Evolutionary conservation across 2,329 filamentous ascomycete genomes (phyloP).

Genomic region (Sporothrix mexicana): DNA sequence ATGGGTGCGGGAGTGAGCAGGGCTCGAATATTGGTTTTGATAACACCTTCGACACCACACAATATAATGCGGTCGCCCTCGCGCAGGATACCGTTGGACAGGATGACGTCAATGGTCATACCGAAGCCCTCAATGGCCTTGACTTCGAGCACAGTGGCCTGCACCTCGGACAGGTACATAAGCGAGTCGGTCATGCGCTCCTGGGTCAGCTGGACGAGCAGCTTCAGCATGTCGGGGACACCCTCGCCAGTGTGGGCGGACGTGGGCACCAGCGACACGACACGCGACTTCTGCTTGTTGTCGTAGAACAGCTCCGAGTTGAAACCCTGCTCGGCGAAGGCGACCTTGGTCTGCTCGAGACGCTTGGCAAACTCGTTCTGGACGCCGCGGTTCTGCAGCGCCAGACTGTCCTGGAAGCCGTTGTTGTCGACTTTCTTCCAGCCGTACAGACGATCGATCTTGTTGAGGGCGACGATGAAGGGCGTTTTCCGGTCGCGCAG

Average conservation of each 20-base stretch:
- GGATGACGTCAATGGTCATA: conserved; percentile 96
- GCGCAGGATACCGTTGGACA: conserved; percentile 92
- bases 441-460: conserved; percentile 98
- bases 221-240: conserved; percentile 98
- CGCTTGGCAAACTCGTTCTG: conserved; percentile 94
- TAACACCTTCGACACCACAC: conserved; percentile 95
- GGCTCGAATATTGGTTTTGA: conserved; percentile 92
- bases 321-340: conserved; percentile 95
- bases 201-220: conserved; percentile 89
- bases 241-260: conserved; percentile 99
- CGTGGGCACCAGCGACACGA: conserved; percentile 94
- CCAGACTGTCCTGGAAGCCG: conserved; percentile 91
- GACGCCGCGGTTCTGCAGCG: conserved; percentile 87
- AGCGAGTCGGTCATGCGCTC: conserved; percentile 96
- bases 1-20: conserved; percentile 91
- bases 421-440: conserved; percentile 99
- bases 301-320: conserved; percentile 97
- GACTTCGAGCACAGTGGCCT: conserved; percentile 97
- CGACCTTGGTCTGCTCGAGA: conserved; percentile 87
- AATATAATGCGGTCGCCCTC: conserved; percentile 95
- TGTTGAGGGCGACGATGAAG: conserved; percentile 98
- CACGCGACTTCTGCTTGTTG: conserved; percentile 95
- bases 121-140: conserved; percentile 99
- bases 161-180: conserved; percentile 98
- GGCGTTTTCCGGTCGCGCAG: conserved; percentile 93